Evolutionary conservation across 176 grass and related monocot species (phyloP).

Genomic region (Oryza longistaminata): DNA sequence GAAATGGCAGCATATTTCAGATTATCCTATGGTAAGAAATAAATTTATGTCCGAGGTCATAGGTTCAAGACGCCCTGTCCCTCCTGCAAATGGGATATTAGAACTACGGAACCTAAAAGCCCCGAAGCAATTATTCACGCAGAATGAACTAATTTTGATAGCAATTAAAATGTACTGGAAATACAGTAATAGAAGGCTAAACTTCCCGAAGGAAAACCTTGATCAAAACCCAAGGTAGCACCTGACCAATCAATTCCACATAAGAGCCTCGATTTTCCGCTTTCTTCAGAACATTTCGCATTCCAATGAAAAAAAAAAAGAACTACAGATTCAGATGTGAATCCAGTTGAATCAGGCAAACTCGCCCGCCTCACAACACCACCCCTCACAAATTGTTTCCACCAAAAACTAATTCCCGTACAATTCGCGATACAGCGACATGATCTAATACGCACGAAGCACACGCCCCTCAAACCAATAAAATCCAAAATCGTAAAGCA

Average conservation of each 20-base stretch:
- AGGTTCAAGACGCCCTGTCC: background rate
- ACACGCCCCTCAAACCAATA: background rate
- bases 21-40: background rate
- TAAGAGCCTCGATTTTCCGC: background rate
- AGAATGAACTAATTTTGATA: background rate
- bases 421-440: background rate
- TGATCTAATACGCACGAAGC: background rate
- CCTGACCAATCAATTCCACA: background rate
- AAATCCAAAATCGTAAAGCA: background rate
- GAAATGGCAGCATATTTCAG: background rate
- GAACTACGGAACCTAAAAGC: background rate
- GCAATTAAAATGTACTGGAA: background rate
- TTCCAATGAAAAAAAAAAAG: background rate
- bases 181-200: background rate
- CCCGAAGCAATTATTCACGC: background rate
- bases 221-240: no score
- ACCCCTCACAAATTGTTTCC: background rate
- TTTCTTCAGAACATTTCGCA: background rate
- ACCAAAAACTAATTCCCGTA: background rate
- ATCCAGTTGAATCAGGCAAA: background rate
- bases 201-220: background rate
- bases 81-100: background rate
- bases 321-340: background rate
- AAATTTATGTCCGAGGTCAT: no score
- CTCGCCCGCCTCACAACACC: background rate